phyloP scores from a whole-genome alignment of 805 yeast species.

The Spathaspora gorwiae region DNA sequence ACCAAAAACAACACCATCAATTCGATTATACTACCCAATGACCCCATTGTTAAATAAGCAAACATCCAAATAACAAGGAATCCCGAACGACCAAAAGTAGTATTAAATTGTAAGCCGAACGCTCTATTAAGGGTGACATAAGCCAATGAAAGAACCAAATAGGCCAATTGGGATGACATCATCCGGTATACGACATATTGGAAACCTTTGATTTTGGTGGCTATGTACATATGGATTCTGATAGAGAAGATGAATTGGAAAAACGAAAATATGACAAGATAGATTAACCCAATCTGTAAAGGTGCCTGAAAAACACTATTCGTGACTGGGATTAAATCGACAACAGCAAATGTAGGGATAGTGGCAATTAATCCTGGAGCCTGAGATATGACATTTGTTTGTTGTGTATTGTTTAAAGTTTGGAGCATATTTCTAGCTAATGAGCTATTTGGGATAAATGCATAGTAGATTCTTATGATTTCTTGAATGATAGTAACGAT shows the following conservation, averaged over 20 bases:
- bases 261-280: slow-evolving; percentile 28
- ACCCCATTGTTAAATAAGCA: slow-evolving; percentile 24
- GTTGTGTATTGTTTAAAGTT: slow-evolving; percentile 8
- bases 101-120: slow-evolving; percentile 17
- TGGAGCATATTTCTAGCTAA: slow-evolving; percentile 14
- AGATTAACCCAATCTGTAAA: slow-evolving; percentile 28
- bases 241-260: slow-evolving; percentile 28
- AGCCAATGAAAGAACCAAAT: slow-evolving; percentile 22
- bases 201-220: slow-evolving; percentile 21
- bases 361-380: slow-evolving; percentile 22
- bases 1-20: slow-evolving; percentile 18
- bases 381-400: slow-evolving; percentile 3
- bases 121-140: slow-evolving; percentile 27
- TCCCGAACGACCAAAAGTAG: slow-evolving; percentile 27
- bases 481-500: slow-evolving; percentile 14
- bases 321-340: slow-evolving; percentile 22
- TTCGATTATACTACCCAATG: slow-evolving; percentile 30
- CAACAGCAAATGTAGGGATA: slow-evolving; percentile 18
- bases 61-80: slow-evolving; percentile 31
- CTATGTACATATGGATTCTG: slow-evolving; percentile 23
- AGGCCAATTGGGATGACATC: slow-evolving; percentile 23
- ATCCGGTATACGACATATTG: slow-evolving; percentile 21
- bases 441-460: slow-evolving; percentile 15
- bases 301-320: slow-evolving; percentile 26
- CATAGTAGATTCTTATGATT: slow-evolving; percentile 12